These are phyloP conservation scores for Thraustotheca clavata DNA, from an alignment of 352 stramenopile genomes.

Conservation along the genomic window DNA sequence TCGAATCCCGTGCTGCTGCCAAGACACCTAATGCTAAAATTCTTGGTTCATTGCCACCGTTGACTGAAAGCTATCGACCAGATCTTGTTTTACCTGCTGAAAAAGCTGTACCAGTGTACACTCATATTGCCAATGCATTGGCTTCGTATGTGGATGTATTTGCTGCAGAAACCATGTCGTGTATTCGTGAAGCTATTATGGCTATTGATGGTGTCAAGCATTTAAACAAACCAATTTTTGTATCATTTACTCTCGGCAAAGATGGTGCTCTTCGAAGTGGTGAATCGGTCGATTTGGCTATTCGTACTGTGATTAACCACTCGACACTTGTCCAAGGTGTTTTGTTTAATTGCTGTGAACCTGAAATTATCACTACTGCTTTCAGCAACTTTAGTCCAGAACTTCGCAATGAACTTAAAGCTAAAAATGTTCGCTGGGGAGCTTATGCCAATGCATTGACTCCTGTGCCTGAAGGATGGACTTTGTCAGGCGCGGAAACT, in stretches of 20 bases:
- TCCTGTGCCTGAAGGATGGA: slow-evolving; percentile 62
- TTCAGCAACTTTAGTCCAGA: slow-evolving; percentile 41
- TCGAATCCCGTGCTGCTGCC: slow-evolving; percentile 29
- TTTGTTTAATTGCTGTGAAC: slow-evolving; percentile 87
- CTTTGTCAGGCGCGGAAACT: slow-evolving; percentile 51
- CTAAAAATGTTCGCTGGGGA: slow-evolving; percentile 36
- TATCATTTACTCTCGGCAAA: slow-evolving; percentile 76
- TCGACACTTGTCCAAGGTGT: slow-evolving; percentile 45
- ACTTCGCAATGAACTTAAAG: slow-evolving; percentile 23
- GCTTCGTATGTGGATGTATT: slow-evolving; percentile 63
- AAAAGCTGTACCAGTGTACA: slow-evolving; percentile 66
- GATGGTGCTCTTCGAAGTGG: slow-evolving; percentile 66
- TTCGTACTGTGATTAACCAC: slow-evolving; percentile 30
- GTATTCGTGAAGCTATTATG: slow-evolving; percentile 73
- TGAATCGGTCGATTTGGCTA: slow-evolving; percentile 40
- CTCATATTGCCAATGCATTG: slow-evolving; percentile 51
- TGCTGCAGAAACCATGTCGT: slow-evolving; percentile 86
- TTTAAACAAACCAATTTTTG: slow-evolving; percentile 39
- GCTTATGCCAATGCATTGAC: slow-evolving; percentile 88
- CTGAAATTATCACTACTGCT: slow-evolving; percentile 74
- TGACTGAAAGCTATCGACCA: slow-evolving; percentile 82
- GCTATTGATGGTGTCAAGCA: slow-evolving; percentile 56
- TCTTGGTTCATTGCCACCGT: slow-evolving; percentile 78
- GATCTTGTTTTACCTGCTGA: slow-evolving; percentile 65
- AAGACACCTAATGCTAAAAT: slow-evolving; percentile 40